These are phyloP conservation scores for Urtica urens DNA, from an alignment of 306 rosid genomes.

Conservation along the genomic window DNA sequence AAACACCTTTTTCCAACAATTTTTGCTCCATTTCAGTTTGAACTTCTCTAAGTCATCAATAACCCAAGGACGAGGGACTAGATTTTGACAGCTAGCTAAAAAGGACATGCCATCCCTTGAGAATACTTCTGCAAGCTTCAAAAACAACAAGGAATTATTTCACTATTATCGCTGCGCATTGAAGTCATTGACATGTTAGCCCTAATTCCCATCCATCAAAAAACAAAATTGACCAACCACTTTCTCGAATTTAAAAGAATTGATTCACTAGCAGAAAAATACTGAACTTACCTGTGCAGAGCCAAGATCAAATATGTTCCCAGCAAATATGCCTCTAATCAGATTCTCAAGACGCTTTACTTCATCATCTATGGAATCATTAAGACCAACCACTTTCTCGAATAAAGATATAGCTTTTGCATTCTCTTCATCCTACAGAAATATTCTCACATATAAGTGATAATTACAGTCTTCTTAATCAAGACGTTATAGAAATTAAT, in stretches of 20 bases:
- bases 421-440: constrained; percentile 85
- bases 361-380: constrained; percentile 85
- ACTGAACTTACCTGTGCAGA: constrained; percentile 58
- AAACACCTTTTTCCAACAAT: constrained; percentile 83
- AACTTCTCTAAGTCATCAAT: constrained; percentile 82
- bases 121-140: constrained; percentile 94
- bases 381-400: constrained; percentile 54
- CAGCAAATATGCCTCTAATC: constrained; percentile 80
- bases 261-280: neutral
- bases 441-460: too few relatives aligned
- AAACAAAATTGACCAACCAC: neutral
- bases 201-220: neutral
- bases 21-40: constrained; percentile 73
- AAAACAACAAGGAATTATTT: constrained; percentile 21
- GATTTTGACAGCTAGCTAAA: constrained; percentile 80
- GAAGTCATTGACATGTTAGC: neutral
- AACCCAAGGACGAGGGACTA: constrained; percentile 95
- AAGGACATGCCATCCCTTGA: constrained; percentile 93
- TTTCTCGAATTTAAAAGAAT: too few relatives aligned
- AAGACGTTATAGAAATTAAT: too few relatives aligned
- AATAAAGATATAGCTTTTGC: constrained; percentile 73
- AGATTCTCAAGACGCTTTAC: constrained; percentile 70
- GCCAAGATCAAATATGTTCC: constrained; percentile 97
- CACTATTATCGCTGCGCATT: too few relatives aligned
- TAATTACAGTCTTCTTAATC: too few relatives aligned